These are phyloP conservation scores for Acer yangbiense DNA, from an alignment of 345 rosid species.

Conservation along the genomic window DNA sequence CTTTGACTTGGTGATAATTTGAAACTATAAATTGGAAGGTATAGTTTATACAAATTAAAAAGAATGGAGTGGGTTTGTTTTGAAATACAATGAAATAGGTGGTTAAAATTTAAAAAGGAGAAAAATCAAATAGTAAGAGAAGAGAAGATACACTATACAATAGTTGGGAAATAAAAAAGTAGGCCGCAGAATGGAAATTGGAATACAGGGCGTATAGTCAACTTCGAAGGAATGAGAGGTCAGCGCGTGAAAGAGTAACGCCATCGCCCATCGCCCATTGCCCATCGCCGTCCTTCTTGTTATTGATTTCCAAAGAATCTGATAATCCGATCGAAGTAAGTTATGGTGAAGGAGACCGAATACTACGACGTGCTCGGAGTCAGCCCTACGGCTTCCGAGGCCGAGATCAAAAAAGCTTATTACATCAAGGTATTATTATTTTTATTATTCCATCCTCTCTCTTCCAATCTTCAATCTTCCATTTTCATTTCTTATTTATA, in stretches of 20 bases:
- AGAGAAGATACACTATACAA: too few relatives aligned
- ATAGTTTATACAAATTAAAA: too few relatives aligned
- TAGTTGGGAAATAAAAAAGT: neutral
- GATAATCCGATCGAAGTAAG: slow-evolving; percentile 9
- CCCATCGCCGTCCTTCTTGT: too few relatives aligned
- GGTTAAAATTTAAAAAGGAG: too few relatives aligned
- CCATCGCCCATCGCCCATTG: neutral
- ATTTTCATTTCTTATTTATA: neutral
- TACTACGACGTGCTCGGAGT: slow-evolving; percentile 94
- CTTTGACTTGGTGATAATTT: too few relatives aligned
- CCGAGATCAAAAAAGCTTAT: slow-evolving; percentile 97
- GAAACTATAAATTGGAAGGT: too few relatives aligned
- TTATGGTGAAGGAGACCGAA: slow-evolving; percentile 93
- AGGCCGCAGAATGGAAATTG: neutral
- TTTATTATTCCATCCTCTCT: slow-evolving; percentile 15
- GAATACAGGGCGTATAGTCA: neutral
- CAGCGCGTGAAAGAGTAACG: slow-evolving; percentile 5
- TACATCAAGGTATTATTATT: slow-evolving; percentile 66
- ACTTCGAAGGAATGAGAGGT: slow-evolving; percentile 9
- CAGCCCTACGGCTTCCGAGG: slow-evolving; percentile 83
- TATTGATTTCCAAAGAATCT: neutral
- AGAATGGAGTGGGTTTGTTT: too few relatives aligned
- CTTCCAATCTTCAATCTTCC: neutral
- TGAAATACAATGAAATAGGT: too few relatives aligned
- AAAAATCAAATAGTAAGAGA: too few relatives aligned